A percentile compares a stretch with the other conserved stretches of the same genome.
Conservation (phyloP, 768 basidiomycete species). For the Boletus rubroflammeus region DNA sequence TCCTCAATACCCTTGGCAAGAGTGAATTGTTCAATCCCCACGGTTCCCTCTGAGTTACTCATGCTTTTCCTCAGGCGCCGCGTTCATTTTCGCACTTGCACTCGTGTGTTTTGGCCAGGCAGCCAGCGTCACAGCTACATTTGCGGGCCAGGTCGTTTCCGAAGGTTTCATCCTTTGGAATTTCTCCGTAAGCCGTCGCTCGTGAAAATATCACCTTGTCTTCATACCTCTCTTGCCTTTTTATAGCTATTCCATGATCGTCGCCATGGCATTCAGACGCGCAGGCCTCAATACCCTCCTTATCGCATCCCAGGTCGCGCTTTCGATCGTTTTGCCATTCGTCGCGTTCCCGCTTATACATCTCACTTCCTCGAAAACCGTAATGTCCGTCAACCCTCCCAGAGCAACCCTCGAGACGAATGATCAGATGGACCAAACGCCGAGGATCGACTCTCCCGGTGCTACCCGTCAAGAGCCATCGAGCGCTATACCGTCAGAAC, state of each 20-base stretch:
- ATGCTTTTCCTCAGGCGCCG: constrained; percentile 15
- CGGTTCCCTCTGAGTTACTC: neutral
- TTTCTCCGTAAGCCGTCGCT: constrained; percentile 29
- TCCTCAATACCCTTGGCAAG: constrained; percentile 38
- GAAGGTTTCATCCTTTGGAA: constrained; percentile 50
- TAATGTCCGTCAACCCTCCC: constrained; percentile 22
- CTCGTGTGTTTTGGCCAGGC: constrained; percentile 46
- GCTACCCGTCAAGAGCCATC: constrained; percentile 9
- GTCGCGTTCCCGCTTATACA: constrained; percentile 43
- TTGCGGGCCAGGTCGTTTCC: constrained; percentile 46
- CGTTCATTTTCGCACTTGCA: constrained; percentile 45
- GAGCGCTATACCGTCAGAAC: neutral
- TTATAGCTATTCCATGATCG: constrained; percentile 34
- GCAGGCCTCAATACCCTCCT: constrained; percentile 43
- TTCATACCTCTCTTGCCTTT: neutral
- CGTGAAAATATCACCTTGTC: neutral
- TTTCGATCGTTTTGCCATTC: constrained; percentile 46
- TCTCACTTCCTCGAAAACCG: constrained; percentile 35
- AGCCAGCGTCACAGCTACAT: constrained; percentile 47
- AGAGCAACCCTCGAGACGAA: neutral
- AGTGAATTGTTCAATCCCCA: constrained; percentile 19
- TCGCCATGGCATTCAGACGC: constrained; percentile 43
- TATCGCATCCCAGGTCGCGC: constrained; percentile 46
- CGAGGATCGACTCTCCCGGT: neutral
- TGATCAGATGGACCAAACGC: neutral